Evolutionary conservation across 176 grass and related monocot genomes (phyloP).

Genomic region (Lolium perenne): DNA sequence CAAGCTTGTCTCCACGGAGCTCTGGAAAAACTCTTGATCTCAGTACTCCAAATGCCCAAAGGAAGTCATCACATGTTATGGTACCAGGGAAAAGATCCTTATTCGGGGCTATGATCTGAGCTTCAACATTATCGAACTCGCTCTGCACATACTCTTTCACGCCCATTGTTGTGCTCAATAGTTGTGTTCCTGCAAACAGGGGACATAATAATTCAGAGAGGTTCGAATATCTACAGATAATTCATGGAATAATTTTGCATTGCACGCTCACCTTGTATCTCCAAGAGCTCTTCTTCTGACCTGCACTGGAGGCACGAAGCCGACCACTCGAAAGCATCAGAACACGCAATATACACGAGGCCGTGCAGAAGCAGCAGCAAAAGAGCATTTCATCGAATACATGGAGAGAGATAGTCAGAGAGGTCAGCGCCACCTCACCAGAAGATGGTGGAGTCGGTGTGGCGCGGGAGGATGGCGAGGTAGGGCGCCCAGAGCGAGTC

Average conservation of each 20-base stretch:
- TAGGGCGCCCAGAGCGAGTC: slow-evolving; percentile 89
- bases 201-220: background rate
- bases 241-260: background rate
- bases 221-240: background rate
- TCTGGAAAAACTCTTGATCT: slow-evolving; percentile 87
- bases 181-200: slow-evolving; percentile 72
- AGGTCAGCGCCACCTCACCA: slow-evolving; percentile 44
- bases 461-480: slow-evolving; percentile 71
- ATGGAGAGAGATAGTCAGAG: too few relatives aligned
- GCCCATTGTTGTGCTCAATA: slow-evolving; percentile 84
- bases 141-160: slow-evolving; percentile 86
- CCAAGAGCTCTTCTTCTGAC: slow-evolving; percentile 94
- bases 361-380: background rate
- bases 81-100: slow-evolving; percentile 71
- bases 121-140: slow-evolving; percentile 76
- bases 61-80: slow-evolving; percentile 78
- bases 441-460: slow-evolving; percentile 92
- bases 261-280: slow-evolving; percentile 75
- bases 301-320: slow-evolving; percentile 85
- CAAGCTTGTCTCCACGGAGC: slow-evolving; percentile 87
- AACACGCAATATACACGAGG: background rate
- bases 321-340: slow-evolving; percentile 50
- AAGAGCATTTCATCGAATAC: slow-evolving; percentile 42
- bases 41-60: slow-evolving; percentile 90
- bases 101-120: slow-evolving; percentile 64